Evolutionary conservation across 139 green algal species (phyloP).

Genomic region (Nannochloris sp.): DNA sequence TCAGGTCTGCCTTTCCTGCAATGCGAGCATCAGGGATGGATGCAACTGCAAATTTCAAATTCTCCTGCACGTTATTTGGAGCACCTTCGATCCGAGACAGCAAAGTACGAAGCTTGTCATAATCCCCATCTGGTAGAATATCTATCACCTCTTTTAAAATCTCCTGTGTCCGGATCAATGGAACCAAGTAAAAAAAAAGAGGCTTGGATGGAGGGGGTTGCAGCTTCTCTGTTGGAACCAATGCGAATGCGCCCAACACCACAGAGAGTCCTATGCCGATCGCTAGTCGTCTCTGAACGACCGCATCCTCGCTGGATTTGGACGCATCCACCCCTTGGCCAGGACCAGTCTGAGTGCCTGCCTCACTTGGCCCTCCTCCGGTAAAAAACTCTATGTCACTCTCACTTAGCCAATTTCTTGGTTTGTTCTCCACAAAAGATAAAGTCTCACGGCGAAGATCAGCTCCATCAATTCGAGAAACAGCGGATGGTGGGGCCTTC

Average conservation of each 20-base stretch:
- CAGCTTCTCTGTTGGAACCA: slow-evolving; percentile 58
- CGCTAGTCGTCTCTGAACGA: slow-evolving; percentile 34
- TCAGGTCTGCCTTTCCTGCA: slow-evolving; percentile 2
- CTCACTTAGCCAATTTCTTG: slow-evolving; percentile 50
- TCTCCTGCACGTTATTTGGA: slow-evolving; percentile 53
- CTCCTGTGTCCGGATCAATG: slow-evolving; percentile 40
- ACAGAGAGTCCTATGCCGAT: slow-evolving; percentile 27
- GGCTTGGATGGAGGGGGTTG: slow-evolving; percentile 45
- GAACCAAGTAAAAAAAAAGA: slow-evolving; percentile 64
- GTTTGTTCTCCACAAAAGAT: slow-evolving; percentile 14
- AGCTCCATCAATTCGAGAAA: slow-evolving; percentile 19
- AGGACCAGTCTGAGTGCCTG: no score
- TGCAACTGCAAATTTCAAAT: slow-evolving; percentile 37
- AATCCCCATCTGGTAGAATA: slow-evolving; percentile 17
- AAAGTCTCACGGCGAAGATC: slow-evolving; percentile 26
- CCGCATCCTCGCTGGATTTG: slow-evolving; percentile 8
- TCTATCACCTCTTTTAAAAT: slow-evolving; percentile 12
- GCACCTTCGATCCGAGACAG: slow-evolving; percentile 28
- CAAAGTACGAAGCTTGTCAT: slow-evolving; percentile 18
- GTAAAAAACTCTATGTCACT: slow-evolving; percentile 58
- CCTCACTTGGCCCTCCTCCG: slow-evolving; percentile 27
- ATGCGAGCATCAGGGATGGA: background rate
- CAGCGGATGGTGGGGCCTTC: background rate
- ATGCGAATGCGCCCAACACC: slow-evolving; percentile 42
- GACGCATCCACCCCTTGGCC: slow-evolving; percentile 2